Base-by-base conservation (phyloP, 495 filamentous ascomycete species). In the Darksidea phi region DNA sequence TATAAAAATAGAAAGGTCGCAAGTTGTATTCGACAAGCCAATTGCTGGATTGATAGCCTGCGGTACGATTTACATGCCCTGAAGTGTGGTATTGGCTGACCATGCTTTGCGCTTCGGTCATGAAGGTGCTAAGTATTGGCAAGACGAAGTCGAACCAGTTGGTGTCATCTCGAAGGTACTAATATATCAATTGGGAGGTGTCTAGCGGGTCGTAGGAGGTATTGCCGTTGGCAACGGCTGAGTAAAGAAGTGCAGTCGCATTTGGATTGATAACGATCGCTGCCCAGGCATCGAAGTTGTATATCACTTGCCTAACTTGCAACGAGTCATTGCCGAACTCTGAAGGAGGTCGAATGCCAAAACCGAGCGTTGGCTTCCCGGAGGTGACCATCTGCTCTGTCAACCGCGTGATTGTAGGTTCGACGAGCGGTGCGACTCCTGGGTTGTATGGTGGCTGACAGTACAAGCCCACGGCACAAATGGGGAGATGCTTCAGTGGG, bases 391-490 rank as follows among this genome's bases (percentile, higher is more conserved):
- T 20, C 5, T 6, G 7, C 51, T 57, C 38, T 74, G 62, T 45
- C 78, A 69, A 17, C 72, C 55, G 61, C 11, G 73, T 79, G 6
- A 86, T 74, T 13, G 75, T 69, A 0, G 84, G 84, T 1, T 85
- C 85, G 28, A 88, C 76, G 15, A 88, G 61, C 0, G 83, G 75
- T 26, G 76, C 67, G 41, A 74, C 71, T 37, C 63, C 70, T 17
- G 57, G 49, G 60, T 84, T 84, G n/a, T 83, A 81, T 13, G 78
- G 74, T 6, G 80, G 72, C 56, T 79, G 73, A 10, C 78, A 79
- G 64, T 88, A 86, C 59, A 87, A 87, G 67, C 88, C 84, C 48
- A 88, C 84, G 0, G 88, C 80, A 67, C 75, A 82, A n/a, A 88
- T 76, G 2, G 71, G 75, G 13, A 88, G 73, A 0, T 68, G 66